Evolutionary conservation across 495 filamentous ascomycete species (phyloP).

Genomic region (Chaetomium fimeti): DNA sequence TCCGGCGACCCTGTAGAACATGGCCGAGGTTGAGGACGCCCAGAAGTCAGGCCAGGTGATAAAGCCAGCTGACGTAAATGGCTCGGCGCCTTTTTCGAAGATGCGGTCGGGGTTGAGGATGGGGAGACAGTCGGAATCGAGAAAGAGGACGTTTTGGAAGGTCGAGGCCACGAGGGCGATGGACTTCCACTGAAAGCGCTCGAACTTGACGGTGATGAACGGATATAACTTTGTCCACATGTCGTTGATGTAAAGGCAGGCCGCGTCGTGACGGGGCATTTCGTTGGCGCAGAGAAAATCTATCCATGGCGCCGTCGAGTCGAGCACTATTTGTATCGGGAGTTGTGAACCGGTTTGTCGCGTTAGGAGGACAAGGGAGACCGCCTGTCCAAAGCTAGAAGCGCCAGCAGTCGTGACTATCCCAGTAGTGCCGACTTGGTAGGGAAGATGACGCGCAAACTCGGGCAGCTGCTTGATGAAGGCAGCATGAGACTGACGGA

Average conservation of each 20-base stretch:
- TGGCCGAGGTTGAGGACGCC: constrained; percentile 50
- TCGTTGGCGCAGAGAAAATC: constrained; percentile 51
- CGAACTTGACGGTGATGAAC: constrained; percentile 6
- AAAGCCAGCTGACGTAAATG: constrained; percentile 53
- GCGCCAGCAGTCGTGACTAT: constrained; percentile 49
- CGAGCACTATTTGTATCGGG: constrained; percentile 60
- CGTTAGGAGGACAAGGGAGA: constrained; percentile 57
- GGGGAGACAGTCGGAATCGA: constrained; percentile 60
- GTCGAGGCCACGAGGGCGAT: constrained; percentile 60
- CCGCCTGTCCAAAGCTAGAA: constrained; percentile 29
- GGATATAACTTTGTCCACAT: constrained; percentile 13
- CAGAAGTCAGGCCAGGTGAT: constrained; percentile 66
- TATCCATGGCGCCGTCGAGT: constrained; percentile 51
- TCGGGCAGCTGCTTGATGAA: constrained; percentile 43
- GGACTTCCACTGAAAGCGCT: constrained; percentile 58
- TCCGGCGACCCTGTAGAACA: constrained; percentile 55
- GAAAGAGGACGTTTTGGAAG: constrained; percentile 60
- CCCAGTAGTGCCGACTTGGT: constrained; percentile 48
- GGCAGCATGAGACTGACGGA: constrained; percentile 37
- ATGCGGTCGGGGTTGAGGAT: constrained; percentile 52
- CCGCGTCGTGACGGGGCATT: constrained; percentile 52
- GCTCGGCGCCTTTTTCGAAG: constrained; percentile 41
- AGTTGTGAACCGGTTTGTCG: constrained; percentile 55
- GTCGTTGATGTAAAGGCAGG: constrained; percentile 44
- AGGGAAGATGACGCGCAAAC: constrained; percentile 43